Base-by-base conservation (phyloP, 2,329 filamentous ascomycete genomes). In the Fusarium brevicatenulatum region DNA sequence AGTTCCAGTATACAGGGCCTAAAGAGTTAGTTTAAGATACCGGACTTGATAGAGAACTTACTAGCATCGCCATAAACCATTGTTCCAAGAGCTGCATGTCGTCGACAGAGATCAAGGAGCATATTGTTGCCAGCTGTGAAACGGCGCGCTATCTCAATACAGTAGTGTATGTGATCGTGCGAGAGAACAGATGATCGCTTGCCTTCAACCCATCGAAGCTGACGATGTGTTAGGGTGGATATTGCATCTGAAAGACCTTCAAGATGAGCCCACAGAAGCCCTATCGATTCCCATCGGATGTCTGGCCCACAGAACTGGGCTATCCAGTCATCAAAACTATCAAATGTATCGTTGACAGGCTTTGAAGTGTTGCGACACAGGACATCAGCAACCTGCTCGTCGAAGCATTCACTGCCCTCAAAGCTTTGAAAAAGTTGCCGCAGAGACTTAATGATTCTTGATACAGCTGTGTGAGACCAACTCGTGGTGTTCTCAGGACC, bases 241-340 rank as follows among this genome's bases (percentile, higher is more conserved):
- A 73, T 25, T 9, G 70, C 70, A 43, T 73, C 70, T 9, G 66
- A 73, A 7, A 73, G 21, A 3, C 70, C 57, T 36, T 73, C 70
- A 15, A 68, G 21, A 46, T 73, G 71, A 52, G 74, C 71, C 77
- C 75, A 86, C 2, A 85, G 66, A 7, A 85, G 63, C 0, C 84
- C 84, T 9, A 86, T 58, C 0, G 82, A 80, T 63, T 86, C 85
- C 85, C 85, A 86, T 16, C 85, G 78, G 32, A 84, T 69, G 12
- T 81, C 81, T 0, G 69, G 71, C 0, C 84, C 84, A 2, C 77
- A 78, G 60, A 86, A 83, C 50, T 85, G 82, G 1, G 71, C 74
- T 3, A 82, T 71, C 83, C 84, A 86, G 21, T 73, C 73, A 16
- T 81, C 67, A 1, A 82, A 70, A 23, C 78, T 76, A 2, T 76